These are phyloP conservation scores for Taiozyma sp. DNA, from an alignment of 1,139 yeast species.

Conservation along the genomic window DNA sequence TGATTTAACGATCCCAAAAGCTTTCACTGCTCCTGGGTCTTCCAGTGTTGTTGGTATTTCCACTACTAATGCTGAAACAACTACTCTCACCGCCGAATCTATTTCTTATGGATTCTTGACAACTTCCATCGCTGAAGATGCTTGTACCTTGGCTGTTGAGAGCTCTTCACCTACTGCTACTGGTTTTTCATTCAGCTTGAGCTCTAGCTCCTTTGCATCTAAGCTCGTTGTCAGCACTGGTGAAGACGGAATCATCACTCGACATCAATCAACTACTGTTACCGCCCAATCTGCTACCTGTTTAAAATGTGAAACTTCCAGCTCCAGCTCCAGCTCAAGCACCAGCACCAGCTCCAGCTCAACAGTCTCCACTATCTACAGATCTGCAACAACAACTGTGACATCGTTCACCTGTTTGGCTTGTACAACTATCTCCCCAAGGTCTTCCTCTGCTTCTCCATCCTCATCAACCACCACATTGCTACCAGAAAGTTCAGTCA, in stretches of 20 bases:
- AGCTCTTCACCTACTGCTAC: neutral
- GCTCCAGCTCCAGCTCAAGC: neutral
- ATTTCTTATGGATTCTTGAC: neutral
- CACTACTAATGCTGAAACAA: neutral
- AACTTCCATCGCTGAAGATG: neutral
- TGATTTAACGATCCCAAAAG: constrained; percentile 12
- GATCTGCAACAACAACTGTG: neutral
- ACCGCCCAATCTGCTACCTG: neutral
- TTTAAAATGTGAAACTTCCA: neutral
- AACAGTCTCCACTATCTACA: neutral
- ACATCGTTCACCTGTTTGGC: neutral
- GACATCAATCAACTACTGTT: neutral
- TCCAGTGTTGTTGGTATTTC: neutral
- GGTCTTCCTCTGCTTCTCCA: neutral
- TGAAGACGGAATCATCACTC: neutral
- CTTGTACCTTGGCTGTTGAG: neutral
- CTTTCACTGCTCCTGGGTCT: constrained; percentile 9
- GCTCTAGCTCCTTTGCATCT: neutral
- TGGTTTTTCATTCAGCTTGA: neutral
- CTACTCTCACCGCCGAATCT: constrained; percentile 5
- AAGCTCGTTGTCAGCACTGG: neutral
- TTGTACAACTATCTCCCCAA: no score
- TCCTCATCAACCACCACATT: neutral
- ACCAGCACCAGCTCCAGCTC: no score
- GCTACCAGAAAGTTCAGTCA: neutral